phyloP scores from a whole-genome alignment of 805 yeast species.

The Lipomyces oligophaga region DNA sequence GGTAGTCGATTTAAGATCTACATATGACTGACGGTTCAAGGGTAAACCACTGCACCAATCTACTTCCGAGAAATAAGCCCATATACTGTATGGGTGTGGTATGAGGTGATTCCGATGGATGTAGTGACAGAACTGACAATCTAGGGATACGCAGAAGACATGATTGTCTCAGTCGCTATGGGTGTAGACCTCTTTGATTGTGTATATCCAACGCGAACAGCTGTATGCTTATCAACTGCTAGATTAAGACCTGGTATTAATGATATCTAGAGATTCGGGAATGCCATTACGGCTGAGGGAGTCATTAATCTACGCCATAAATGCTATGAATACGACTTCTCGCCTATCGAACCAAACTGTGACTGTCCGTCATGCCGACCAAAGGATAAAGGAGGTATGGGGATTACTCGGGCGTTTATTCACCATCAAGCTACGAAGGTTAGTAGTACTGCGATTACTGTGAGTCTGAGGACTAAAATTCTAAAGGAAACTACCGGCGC shows the following conservation, averaged over 20 bases:
- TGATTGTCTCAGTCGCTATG: slow-evolving; percentile 45
- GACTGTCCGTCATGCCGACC: slow-evolving; percentile 42
- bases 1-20: no score
- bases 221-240: slow-evolving; percentile 19
- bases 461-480: background rate
- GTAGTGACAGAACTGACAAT: background rate
- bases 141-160: slow-evolving; percentile 45
- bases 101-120: background rate
- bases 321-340: slow-evolving; percentile 37
- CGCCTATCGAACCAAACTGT: slow-evolving; percentile 43
- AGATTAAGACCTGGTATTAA: background rate
- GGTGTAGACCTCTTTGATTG: slow-evolving; percentile 49
- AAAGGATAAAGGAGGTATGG: slow-evolving; percentile 37
- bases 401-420: slow-evolving; percentile 41
- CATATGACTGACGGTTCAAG: no score
- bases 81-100: slow-evolving; percentile 46
- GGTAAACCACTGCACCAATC: slow-evolving; percentile 41
- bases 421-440: slow-evolving; percentile 39
- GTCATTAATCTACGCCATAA: slow-evolving; percentile 38
- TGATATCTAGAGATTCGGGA: slow-evolving; percentile 41
- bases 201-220: slow-evolving; percentile 46
- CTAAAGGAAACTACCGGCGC: slow-evolving; percentile 45
- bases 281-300: slow-evolving; percentile 43
- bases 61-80: slow-evolving; percentile 43
- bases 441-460: background rate